Evolutionary conservation across 2,329 filamentous ascomycete species (phyloP), one percentile per base, ranked within the genome.

Genomic region (Rutstroemia sydowiana): DNA sequence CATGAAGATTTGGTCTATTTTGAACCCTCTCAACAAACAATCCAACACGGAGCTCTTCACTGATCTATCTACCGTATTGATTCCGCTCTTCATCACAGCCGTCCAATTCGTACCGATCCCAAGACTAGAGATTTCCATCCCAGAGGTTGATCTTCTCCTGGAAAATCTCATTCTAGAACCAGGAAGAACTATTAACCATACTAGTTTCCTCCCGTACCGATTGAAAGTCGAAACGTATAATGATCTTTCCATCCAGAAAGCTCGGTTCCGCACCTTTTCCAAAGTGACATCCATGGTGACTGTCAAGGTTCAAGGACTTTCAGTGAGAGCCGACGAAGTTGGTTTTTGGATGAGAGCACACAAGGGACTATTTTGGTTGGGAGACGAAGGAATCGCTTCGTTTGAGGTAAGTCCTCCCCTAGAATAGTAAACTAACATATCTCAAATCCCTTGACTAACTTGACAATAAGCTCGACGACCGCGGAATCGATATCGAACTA

Each of bases 161-260:
- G 92, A 97, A 65, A 96, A 95, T 58, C 74, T 97, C 30, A 86
- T 97, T 54, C 76, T 97, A 30, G 88, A 96, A 64, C 92, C 92
- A 0, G 92, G 92, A 6, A 76, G 76, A 52, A 95, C 89, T 0
- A 76, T 95, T 61, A 92, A 95, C 66, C 74, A 85, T 56, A 88
- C 86, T 3, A 95, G 91, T 0, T 97, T 97, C 73, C 75, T 97
- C 1, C 92, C 92, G 0, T 92, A 89, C 70, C 82, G 83, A 51
- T 74, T 96, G 48, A 84, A 87, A 41, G 72, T 96, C 3, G 84
- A 90, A 57, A 92, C 88, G 0, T 85, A 85, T 68, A 96, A 95
- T 63, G 87, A 95, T 59, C 71, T 96, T 31, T 88, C 95, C 58
- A 82, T 96, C 37, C 80, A 85, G 57, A 95, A 95, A 67, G 84